These are phyloP conservation scores for Quercus glauca DNA, from an alignment of 306 rosid genomes.

Conservation along the genomic window DNA sequence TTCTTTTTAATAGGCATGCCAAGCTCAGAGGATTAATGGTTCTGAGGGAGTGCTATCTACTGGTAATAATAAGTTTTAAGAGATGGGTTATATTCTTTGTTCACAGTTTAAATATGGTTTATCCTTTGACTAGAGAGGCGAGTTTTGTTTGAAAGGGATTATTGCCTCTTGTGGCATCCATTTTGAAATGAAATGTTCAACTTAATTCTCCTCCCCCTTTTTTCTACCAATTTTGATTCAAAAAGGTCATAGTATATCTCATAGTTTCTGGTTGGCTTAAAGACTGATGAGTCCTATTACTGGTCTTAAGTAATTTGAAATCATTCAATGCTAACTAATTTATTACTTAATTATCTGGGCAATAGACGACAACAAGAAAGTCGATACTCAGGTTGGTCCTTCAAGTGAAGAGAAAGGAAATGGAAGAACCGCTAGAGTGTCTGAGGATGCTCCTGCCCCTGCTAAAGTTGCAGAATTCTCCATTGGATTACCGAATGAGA, in stretches of 20 bases:
- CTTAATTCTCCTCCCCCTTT: too few relatives aligned
- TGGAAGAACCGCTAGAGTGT: background rate
- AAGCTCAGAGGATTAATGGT: background rate
- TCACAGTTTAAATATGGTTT: background rate
- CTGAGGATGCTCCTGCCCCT: background rate
- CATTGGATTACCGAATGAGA: slow-evolving; percentile 3
- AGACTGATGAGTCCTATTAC: background rate
- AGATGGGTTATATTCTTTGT: background rate
- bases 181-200: too few relatives aligned
- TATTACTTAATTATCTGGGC: background rate
- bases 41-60: slow-evolving; percentile 18
- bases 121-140: background rate
- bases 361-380: slow-evolving; percentile 7
- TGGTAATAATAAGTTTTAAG: slow-evolving; percentile 14
- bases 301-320: background rate
- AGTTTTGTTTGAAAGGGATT: background rate
- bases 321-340: background rate
- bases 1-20: slow-evolving; percentile 17
- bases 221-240: too few relatives aligned
- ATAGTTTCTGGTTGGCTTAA: background rate
- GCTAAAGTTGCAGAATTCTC: slow-evolving; percentile 5
- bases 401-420: slow-evolving; percentile 8
- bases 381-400: slow-evolving; percentile 1
- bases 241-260: too few relatives aligned
- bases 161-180: too few relatives aligned